Percentiles rank a stretch among this genome's conserved stretches.
Evolutionary conservation across 2,329 filamentous ascomycete genomes (phyloP).

Genomic region (Pleurostoma richardsiae): DNA sequence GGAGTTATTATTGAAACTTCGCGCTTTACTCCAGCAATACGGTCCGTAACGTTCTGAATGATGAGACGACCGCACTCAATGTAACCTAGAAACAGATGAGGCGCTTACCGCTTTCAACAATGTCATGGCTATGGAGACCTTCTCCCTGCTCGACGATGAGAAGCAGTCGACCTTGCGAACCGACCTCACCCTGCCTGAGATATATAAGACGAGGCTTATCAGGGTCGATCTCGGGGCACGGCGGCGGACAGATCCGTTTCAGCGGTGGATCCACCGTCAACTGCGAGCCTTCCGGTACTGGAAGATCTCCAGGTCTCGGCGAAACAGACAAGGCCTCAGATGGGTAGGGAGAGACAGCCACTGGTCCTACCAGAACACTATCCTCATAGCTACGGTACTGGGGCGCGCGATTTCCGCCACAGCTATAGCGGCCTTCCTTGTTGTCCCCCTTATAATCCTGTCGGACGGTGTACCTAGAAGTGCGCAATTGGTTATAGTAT

Average conservation of each 20-base stretch:
- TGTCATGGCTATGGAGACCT: constrained; percentile 18
- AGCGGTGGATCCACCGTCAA: constrained; percentile 8
- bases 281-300: constrained; percentile 10
- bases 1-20: constrained; percentile 5
- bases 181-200: constrained; percentile 20
- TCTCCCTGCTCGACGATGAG: constrained; percentile 13
- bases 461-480: background rate
- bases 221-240: constrained; percentile 20
- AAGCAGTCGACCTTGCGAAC: constrained; percentile 11
- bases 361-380: background rate
- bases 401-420: constrained; percentile 1
- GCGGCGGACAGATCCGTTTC: constrained; percentile 10
- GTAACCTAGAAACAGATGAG: constrained; percentile 10
- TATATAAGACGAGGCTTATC: constrained; percentile 25
- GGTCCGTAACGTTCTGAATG: constrained; percentile 4
- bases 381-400: background rate
- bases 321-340: background rate
- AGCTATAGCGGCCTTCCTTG: constrained; percentile 1
- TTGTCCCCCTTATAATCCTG: background rate
- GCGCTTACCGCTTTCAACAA: constrained; percentile 14
- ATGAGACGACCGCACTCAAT: background rate
- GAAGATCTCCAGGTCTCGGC: constrained; percentile 4
- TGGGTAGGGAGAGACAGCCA: background rate
- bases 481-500: constrained; percentile 3
- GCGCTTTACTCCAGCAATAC: constrained; percentile 11